A percentile compares a stretch with the other conserved stretches of the same genome.
Evolutionary conservation across 2,329 filamentous ascomycete species (phyloP).

Genomic region (Ascomycota sp.): DNA sequence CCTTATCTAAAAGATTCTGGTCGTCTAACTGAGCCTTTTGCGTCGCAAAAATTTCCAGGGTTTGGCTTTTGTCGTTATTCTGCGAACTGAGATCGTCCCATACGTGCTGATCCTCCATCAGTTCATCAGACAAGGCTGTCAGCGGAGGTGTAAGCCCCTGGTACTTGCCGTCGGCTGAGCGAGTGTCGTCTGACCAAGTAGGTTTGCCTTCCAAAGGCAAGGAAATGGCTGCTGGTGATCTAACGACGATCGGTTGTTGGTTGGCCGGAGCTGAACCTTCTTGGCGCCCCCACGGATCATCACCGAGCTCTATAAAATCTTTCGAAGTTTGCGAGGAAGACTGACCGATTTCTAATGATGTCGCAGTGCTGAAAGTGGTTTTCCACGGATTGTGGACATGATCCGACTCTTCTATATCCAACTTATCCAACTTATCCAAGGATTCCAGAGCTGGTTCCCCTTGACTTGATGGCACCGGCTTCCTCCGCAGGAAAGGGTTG

Average conservation of each 20-base stretch:
- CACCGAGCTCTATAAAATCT: slow-evolving; percentile 7
- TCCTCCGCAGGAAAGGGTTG: slow-evolving; percentile 33
- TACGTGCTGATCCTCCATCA: slow-evolving; percentile 21
- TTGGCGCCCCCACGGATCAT: slow-evolving; percentile 7
- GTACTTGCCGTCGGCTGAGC: slow-evolving; percentile 8
- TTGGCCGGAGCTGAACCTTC: slow-evolving; percentile 11
- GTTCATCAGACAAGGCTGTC: slow-evolving; percentile 12
- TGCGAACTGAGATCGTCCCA: slow-evolving; percentile 26
- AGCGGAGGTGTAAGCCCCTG: slow-evolving; percentile 5
- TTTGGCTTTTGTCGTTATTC: slow-evolving; percentile 19
- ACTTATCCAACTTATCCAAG: slow-evolving; percentile 20
- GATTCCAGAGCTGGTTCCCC: slow-evolving; percentile 11
- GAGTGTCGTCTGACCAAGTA: slow-evolving; percentile 18
- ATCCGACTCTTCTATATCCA: slow-evolving; percentile 20
- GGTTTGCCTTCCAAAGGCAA: slow-evolving; percentile 18
- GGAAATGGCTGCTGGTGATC: slow-evolving; percentile 15
- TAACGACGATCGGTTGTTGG: slow-evolving; percentile 5
- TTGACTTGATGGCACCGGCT: slow-evolving; percentile 7
- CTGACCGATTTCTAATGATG: slow-evolving; percentile 3
- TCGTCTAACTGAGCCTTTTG: slow-evolving; percentile 16
- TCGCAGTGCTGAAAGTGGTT: slow-evolving; percentile 5
- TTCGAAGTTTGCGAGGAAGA: slow-evolving; percentile 3
- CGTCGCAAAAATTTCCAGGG: slow-evolving; percentile 4
- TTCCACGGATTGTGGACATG: slow-evolving; percentile 17
- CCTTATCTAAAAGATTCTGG: slow-evolving; percentile 31